A percentile compares a stretch with the other conserved stretches of the same genome.
Evolutionary conservation across 23 red algal genomes (phyloP).

Genomic region (Chondrus crispus): DNA sequence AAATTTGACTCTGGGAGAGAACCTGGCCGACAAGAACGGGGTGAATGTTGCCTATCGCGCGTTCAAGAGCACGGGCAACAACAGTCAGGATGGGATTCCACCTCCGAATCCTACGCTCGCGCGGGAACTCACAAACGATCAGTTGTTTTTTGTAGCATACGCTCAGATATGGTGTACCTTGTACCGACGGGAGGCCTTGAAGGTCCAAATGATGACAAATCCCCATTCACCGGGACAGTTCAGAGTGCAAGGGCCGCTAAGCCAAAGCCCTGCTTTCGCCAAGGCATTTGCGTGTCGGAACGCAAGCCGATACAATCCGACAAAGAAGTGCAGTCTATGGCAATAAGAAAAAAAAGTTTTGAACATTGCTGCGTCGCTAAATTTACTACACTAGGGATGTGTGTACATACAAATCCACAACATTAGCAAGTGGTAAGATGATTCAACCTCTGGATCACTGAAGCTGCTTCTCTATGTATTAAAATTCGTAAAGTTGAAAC

Average conservation of each 20-base stretch:
- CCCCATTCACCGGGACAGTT: constrained; percentile 70
- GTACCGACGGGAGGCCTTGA: constrained; percentile 34
- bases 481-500: no score
- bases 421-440: no score
- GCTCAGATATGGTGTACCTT: constrained; percentile 85
- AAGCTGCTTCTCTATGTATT: no score
- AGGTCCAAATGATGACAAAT: constrained; percentile 67
- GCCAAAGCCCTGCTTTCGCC: constrained; percentile 33
- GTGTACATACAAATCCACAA: no score
- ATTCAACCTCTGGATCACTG: no score
- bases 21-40: constrained; percentile 73
- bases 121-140: constrained; percentile 58
- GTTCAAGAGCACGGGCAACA: constrained; percentile 52
- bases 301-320: constrained; percentile 55
- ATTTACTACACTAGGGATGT: no score
- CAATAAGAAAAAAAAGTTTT: background rate
- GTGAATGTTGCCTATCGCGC: constrained; percentile 66
- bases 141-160: constrained; percentile 89
- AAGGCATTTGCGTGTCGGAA: constrained; percentile 51
- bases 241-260: constrained; percentile 48
- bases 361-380: no score
- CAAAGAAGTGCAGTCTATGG: constrained; percentile 42
- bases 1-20: constrained; percentile 71
- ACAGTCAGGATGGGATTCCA: constrained; percentile 43
- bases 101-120: constrained; percentile 57